phyloP scores from a whole-genome alignment of 441 rosid species.

The Biscutella laevigata region DNA sequence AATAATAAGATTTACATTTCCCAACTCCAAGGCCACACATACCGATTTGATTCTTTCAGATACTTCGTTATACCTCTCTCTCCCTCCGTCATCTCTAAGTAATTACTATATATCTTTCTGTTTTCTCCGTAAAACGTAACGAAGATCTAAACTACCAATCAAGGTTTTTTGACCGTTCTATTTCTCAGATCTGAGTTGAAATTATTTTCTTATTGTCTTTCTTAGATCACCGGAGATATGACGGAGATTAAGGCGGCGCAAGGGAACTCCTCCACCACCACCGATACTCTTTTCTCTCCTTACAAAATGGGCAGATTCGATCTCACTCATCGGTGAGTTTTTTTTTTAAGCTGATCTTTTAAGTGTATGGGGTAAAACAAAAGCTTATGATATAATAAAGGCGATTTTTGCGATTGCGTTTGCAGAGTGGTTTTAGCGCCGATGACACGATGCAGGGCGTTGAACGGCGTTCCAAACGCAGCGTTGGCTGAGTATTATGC shows the following conservation, averaged over 20 bases:
- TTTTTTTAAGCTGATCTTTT: neutral
- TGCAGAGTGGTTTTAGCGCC: constrained; percentile 87
- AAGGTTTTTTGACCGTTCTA: no score
- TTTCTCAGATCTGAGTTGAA: no score
- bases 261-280: neutral
- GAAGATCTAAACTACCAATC: no score
- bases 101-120: no score
- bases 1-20: no score
- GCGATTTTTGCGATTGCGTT: constrained; percentile 5
- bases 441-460: constrained; percentile 81
- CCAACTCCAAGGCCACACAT: no score
- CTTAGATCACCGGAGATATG: neutral
- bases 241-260: constrained; percentile 8
- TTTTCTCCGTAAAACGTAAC: no score
- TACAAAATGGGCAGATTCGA: constrained; percentile 65
- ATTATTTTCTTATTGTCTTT: no score
- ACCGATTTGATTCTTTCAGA: no score
- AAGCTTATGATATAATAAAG: neutral
- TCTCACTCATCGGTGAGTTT: constrained; percentile 63
- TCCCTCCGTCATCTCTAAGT: no score
- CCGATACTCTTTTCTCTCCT: constrained; percentile 37
- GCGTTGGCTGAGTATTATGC: constrained; percentile 58
- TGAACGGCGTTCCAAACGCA: constrained; percentile 53
- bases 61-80: no score
- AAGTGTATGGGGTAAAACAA: neutral